Base-by-base conservation (phyloP, 768 basidiomycete genomes). In the Boletellus emodensis region DNA sequence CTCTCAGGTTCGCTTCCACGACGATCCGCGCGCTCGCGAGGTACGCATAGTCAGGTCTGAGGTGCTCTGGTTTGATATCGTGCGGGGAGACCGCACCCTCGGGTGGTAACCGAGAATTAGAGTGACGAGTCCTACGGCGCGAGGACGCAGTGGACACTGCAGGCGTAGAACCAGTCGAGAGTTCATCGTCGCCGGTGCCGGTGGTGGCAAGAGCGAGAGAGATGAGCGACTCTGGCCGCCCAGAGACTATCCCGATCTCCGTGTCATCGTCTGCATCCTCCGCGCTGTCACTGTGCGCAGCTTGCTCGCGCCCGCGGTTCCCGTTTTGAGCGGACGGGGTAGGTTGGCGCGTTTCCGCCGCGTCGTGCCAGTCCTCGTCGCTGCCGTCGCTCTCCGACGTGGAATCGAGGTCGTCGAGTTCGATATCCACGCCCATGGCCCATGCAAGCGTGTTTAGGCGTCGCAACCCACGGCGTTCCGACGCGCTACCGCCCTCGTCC, bases 1-100 rank as follows among this genome's bases (percentile, higher is more conserved):
- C 77, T 11, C 65, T 69, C 51, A 82, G 47, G 51, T 81, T 83
- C 30, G 72, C 69, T 56, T 83, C 80, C 14, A 82, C 69, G 10
- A 81, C 66, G 20, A 75, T 65, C 12, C 81, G 73, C 9, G 70
- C 79, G 13, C 78, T 75, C 3, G 77, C 70, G 12, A 82, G 72
- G 62, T 71, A 82, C 2, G 67, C 65, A 61, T 81, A 83, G 56
- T 83, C 81, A 0, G 76, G 76, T 14, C 74, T 53, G 15, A 64
- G 62, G 18, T 75, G 65, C 24, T 66, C 61, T 4, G 64, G 57
- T 11, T 53, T 49, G 38, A 64, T 64, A 33, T 53, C 38, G 41
- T 47, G 34, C 4, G 64, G 53, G 6, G 62, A 62, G 20, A 62
- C 48, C 0, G 24, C 9, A 46, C 61, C 58, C 4, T 49, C 46